Evolutionary conservation across 2,329 filamentous ascomycete species (phyloP).

Genomic region (Huntiella bhutanensis): DNA sequence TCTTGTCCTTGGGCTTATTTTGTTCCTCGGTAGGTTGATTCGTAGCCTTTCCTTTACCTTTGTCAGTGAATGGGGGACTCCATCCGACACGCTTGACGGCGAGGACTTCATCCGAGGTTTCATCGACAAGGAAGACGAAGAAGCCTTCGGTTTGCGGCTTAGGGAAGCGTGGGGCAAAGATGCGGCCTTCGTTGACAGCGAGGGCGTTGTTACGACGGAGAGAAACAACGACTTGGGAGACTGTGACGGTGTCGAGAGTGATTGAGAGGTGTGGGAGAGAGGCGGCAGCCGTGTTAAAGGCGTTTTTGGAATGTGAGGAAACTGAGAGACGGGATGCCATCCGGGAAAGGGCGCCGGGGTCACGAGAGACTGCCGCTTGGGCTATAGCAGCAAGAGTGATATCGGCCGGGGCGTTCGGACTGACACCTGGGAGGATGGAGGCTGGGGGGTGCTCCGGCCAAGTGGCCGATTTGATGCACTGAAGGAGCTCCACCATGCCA

Average conservation of each 20-base stretch:
- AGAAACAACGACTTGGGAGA: slow-evolving; percentile 36
- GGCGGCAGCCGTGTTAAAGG: slow-evolving; percentile 39
- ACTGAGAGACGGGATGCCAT: slow-evolving; percentile 31
- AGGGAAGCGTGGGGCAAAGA: slow-evolving; percentile 77
- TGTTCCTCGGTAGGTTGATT: slow-evolving; percentile 13
- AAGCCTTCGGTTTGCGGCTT: slow-evolving; percentile 90
- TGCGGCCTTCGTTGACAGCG: slow-evolving; percentile 45
- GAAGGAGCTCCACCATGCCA: slow-evolving; percentile 68
- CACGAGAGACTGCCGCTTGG: slow-evolving; percentile 15
- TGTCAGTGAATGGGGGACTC: slow-evolving; percentile 19
- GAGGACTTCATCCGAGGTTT: slow-evolving; percentile 53
- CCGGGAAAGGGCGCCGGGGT: slow-evolving; percentile 15
- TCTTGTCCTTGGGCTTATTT: slow-evolving; percentile 1
- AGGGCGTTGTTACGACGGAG: slow-evolving; percentile 50
- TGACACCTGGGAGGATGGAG: slow-evolving; percentile 60
- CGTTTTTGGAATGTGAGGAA: slow-evolving; percentile 22
- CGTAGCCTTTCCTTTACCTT: slow-evolving; percentile 14
- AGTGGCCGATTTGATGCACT: slow-evolving; percentile 78
- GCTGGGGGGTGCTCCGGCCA: slow-evolving; percentile 74
- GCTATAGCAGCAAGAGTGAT: slow-evolving; percentile 26
- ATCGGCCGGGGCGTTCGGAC: slow-evolving; percentile 18
- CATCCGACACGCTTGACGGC: slow-evolving; percentile 77
- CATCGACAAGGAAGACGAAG: slow-evolving; percentile 62
- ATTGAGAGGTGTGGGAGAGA: slow-evolving; percentile 52
- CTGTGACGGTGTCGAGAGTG: slow-evolving; percentile 23